Conservation (phyloP, 225 moss, liverwort and hornwort species). For the Pseudoscleropodium purum region DNA sequence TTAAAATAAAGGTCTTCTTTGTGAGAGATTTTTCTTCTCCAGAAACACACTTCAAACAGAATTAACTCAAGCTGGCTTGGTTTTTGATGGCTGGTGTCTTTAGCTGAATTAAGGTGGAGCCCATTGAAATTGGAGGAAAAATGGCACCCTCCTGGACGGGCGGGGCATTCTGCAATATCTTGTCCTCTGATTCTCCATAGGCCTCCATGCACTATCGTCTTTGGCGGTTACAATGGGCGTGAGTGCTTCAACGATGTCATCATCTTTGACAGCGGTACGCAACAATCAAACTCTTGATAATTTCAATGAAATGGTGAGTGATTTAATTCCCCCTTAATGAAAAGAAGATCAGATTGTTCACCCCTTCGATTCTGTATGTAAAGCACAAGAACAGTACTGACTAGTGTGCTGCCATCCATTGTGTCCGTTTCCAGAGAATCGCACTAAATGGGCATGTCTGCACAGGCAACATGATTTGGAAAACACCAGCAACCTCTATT, state of each 20-base stretch:
- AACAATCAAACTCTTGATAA: not conserved
- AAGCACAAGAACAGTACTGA: not conserved
- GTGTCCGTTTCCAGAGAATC: not conserved
- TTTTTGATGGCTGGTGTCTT: not conserved
- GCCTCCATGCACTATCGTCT: constrained; percentile 34
- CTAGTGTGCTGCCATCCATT: not conserved
- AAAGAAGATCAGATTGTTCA: not conserved
- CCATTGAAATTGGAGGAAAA: constrained; percentile 25
- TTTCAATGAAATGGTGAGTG: not conserved
- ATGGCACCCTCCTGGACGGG: constrained; percentile 62
- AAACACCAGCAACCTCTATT: constrained; percentile 27
- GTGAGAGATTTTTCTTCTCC: not conserved
- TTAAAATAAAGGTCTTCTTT: not conserved
- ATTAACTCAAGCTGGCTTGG: not conserved
- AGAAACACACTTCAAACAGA: not conserved
- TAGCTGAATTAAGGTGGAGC: constrained; percentile 79
- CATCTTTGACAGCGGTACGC: constrained; percentile 70
- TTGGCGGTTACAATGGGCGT: constrained; percentile 86
- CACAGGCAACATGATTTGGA: constrained; percentile 60
- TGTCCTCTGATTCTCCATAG: constrained; percentile 16
- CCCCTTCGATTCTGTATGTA: not conserved
- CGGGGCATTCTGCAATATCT: constrained; percentile 77
- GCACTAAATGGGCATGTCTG: not conserved
- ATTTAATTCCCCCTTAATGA: not conserved
- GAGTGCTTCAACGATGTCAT: constrained; percentile 66